Base-by-base conservation (phyloP, 306 rosid species). In the Cucurbita pepo region DNA sequence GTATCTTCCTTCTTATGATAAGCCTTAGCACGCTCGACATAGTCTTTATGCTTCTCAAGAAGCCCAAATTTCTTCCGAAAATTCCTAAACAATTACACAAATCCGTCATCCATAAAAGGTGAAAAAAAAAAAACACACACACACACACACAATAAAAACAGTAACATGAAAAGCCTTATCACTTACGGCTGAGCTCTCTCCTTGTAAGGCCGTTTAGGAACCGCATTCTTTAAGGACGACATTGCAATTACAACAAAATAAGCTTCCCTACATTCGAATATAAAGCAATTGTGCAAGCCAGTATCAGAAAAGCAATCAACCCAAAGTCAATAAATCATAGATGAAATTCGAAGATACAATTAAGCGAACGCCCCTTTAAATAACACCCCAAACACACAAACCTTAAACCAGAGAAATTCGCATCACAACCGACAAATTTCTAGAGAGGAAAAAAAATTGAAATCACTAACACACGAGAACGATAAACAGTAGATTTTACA, bases 41-140 rank as follows among this genome's bases (percentile, higher is more conserved):
- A 90, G 81, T 92, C 96, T 79, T 92, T 90, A 79, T 92, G 98
- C 66, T 88, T 92, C 75, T 92, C 98, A 36, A 88, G 96, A 54
- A 84, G 56, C 54, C 96, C 96, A 78, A 90, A 90, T 74, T 83
- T 88, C 45, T 81, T 85, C 83, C 90, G 82, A 48, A 88, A 78
- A 11, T 86, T 75, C 79, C 98, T 90, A 75, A 76, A 6, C 53
- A 63, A 67, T 51, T 1, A 16, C 62, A 47, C 16, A 70, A 61
- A 5, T 22, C 12, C 75, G 65, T 37, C 58, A 56, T 47, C 48
- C n/a, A 16, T 5, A 60, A 72, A 13, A 76, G 10, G 56, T 7
- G 1, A 25, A 25, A 25, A 25, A 25, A 25, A 2, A 18, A 58
- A 19, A 43, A 41, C 2, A 10, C 5, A 64, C n/a, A 37, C 59